Evolutionary conservation across 106 monocot genomes (phyloP).

Genomic region (Dendrobium officinale): DNA sequence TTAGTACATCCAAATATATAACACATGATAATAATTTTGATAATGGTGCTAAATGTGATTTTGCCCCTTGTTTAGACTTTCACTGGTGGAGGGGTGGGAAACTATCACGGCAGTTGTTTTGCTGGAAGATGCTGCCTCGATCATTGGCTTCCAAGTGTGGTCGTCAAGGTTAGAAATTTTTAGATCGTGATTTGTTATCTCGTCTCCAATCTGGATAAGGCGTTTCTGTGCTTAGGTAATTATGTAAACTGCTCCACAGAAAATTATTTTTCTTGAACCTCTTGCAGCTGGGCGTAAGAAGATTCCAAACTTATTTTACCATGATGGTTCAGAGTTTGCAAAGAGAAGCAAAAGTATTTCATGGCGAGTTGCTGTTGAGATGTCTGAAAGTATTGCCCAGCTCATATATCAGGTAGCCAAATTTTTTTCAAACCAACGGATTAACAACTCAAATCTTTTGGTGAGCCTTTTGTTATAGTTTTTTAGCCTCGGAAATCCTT

Average conservation of each 20-base stretch:
- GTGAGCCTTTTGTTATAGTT: neutral
- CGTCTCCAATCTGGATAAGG: neutral
- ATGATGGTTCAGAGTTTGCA: constrained; percentile 68
- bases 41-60: constrained; percentile 16
- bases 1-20: constrained; percentile 25
- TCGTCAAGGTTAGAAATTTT: constrained; percentile 69
- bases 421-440: neutral
- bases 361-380: constrained; percentile 89
- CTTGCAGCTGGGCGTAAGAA: constrained; percentile 77
- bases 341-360: constrained; percentile 75
- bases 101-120: constrained; percentile 73
- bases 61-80: constrained; percentile 23
- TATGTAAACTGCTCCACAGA: neutral
- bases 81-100: constrained; percentile 97
- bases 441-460: neutral
- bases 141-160: constrained; percentile 51
- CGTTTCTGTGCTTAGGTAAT: neutral
- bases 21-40: constrained; percentile 39
- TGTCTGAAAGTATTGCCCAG: constrained; percentile 61
- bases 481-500: neutral
- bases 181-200: neutral
- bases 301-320: constrained; percentile 65
- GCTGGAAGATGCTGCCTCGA: constrained; percentile 76
- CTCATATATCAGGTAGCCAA: constrained; percentile 50
- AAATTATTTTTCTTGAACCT: constrained; percentile 17